Base-by-base conservation (phyloP, 2,329 filamentous ascomycete species). In the Xylaria multiplex region DNA sequence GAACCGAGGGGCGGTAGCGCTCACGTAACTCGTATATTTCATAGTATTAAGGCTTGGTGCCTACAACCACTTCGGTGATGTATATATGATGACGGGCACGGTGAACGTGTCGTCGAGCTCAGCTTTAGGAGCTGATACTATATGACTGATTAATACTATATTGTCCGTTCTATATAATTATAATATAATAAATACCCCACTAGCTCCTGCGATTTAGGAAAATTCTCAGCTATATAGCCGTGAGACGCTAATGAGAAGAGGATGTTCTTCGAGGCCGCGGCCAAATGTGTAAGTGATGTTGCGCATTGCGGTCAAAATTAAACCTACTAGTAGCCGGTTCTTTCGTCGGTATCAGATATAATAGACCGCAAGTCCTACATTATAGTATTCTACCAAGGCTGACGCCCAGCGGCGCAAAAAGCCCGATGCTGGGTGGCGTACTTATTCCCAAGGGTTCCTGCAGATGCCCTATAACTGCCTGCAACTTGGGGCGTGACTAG, bases 371-470 rank as follows among this genome's bases (percentile, higher is more conserved):
- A 27, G 27, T 37, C 16, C 43, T 46, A 32, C 27, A 48, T 35
- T 43, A 42, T 54, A 30, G 42, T 49, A 35, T 59, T 43, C 43
- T 32, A 22, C 46, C 48, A 43, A 53, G 56, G 64, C 57, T 45
- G 43, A 61, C 58, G 58, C n/a, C 42, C 8, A 32, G 52, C 43
- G 19, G 45, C 46, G 42, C 45, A 11, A 40, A 24, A 48, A 40
- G 53, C 32, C 24, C 32, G 55, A 57, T 52, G 50, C 45, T 27
- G 56, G 46, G 40, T 62, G 57, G 24, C 27, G 45, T 14, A 49
- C 50, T 54, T 40, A 19, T 50, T 58, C 45, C 30, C 46, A 53
- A 50, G 56, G 60, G 67, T 69, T 67, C 67, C 64, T 69, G 67
- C 67, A 67, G 58, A 24, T 53, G 42, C 52, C 59, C 49, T 37